A percentile compares a stretch with the other conserved stretches of the same genome.
These are phyloP conservation scores for Aspergillus viridinutans DNA, from an alignment of 2,329 filamentous ascomycete species.

Conservation along the genomic window DNA sequence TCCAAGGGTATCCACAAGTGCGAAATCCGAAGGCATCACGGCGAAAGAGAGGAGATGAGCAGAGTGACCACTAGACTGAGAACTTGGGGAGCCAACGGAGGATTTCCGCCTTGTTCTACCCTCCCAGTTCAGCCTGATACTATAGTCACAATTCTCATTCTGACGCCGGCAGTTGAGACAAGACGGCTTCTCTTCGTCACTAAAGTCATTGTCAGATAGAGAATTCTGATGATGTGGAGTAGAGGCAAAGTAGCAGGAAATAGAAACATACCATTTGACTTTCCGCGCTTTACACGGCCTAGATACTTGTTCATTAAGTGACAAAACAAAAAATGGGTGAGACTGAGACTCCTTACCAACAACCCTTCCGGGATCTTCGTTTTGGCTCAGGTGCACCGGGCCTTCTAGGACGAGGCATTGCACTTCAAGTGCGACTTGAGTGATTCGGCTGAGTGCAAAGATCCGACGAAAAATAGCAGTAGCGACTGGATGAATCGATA, in stretches of 20 bases:
- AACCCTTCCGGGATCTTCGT: conserved; percentile 63
- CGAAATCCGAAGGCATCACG: conserved; percentile 8
- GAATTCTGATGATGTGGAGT: not conserved
- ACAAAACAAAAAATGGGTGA: not conserved
- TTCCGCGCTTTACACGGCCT: conserved; percentile 78
- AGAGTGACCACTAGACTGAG: conserved; percentile 23
- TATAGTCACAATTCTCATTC: conserved; percentile 73
- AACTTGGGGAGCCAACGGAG: conserved; percentile 35
- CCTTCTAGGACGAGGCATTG: conserved; percentile 63
- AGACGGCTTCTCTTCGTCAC: conserved; percentile 68
- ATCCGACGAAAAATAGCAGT: conserved; percentile 9
- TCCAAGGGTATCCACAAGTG: conserved; percentile 2
- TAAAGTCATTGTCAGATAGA: conserved; percentile 24
- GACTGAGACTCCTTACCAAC: conserved; percentile 50
- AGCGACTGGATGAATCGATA: conserved; percentile 15
- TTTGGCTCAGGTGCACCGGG: conserved; percentile 62
- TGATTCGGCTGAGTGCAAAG: conserved; percentile 12
- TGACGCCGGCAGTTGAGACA: conserved; percentile 70
- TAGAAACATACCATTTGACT: conserved; percentile 61
- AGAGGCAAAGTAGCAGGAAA: not conserved
- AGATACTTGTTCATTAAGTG: conserved; percentile 2
- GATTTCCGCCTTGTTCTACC: conserved; percentile 61
- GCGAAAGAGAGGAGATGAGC: conserved; percentile 12
- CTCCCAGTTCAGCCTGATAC: conserved; percentile 76
- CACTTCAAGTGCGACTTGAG: conserved; percentile 14